Percentiles rank a stretch among this genome's conserved stretches.
Evolutionary conservation across 805 yeast species (phyloP).

Genomic region (Starmerella etchellsii): DNA sequence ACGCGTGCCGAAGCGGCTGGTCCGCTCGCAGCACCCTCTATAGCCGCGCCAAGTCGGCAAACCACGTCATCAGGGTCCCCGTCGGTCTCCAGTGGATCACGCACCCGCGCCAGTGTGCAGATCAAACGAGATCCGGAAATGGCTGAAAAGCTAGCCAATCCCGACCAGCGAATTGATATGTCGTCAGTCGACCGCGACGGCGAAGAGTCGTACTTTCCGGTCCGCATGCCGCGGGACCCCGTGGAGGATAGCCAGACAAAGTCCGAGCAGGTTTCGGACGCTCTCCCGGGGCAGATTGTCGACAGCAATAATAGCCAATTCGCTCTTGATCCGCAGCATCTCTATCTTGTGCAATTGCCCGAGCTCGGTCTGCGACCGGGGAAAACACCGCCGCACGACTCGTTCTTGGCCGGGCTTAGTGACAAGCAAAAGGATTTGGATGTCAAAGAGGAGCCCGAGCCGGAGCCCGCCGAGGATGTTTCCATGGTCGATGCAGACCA

Average conservation of each 20-base stretch:
- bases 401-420: background rate
- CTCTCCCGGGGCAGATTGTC: background rate
- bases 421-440: background rate
- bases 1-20: constrained; percentile 26
- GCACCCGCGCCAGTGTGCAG: background rate
- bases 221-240: constrained; percentile 13
- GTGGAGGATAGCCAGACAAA: background rate
- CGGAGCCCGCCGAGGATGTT: background rate
- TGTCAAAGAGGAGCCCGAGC: background rate
- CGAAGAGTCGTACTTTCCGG: constrained; percentile 16
- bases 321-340: constrained; percentile 21
- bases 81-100: background rate
- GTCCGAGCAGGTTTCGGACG: constrained; percentile 1
- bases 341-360: constrained; percentile 36
- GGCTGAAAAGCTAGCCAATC: too few species aligned
- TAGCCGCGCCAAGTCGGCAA: constrained; percentile 13
- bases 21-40: constrained; percentile 27
- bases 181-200: constrained; percentile 4
- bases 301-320: constrained; percentile 2
- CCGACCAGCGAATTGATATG: constrained; percentile 6
- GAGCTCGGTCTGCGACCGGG: constrained; percentile 28
- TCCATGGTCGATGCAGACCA: constrained; percentile 1
- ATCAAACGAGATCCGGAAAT: constrained; percentile 13
- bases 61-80: background rate
- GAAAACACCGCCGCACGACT: constrained; percentile 5